Conservation (phyloP, 148 eudicot species). For the Camellia sinensis region DNA sequence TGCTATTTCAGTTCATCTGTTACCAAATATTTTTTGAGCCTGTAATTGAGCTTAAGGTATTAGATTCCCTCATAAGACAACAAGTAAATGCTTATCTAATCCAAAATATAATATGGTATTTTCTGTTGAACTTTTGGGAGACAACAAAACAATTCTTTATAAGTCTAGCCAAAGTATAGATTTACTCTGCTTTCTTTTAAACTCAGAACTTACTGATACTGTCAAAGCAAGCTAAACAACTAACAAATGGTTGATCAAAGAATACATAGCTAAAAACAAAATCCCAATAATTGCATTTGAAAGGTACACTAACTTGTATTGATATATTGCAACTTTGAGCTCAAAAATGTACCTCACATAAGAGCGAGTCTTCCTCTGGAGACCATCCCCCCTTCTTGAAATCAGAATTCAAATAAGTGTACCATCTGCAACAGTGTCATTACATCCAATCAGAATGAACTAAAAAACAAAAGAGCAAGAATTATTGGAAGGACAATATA, state of each 20-base stretch:
- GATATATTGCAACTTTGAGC: no score
- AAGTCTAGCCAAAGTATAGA: background rate
- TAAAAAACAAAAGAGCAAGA: background rate
- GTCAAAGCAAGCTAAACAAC: background rate
- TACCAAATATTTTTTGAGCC: constrained; percentile 93
- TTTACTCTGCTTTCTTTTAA: background rate
- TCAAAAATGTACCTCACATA: constrained; percentile 70
- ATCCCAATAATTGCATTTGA: background rate
- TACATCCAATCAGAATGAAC: constrained; percentile 16
- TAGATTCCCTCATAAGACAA: background rate
- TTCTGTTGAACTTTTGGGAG: background rate
- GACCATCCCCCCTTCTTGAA: constrained; percentile 99
- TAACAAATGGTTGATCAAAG: background rate
- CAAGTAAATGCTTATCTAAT: background rate
- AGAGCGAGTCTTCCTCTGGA: constrained; percentile 87
- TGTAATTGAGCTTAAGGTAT: constrained; percentile 37
- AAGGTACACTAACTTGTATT: background rate
- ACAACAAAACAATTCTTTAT: constrained; percentile 8
- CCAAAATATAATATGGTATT: background rate
- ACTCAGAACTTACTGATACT: constrained; percentile 11
- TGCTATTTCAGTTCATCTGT: constrained; percentile 98
- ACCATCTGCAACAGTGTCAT: constrained; percentile 59
- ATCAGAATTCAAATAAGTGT: constrained; percentile 87
- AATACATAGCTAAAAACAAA: background rate
- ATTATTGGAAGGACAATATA: constrained; percentile 6